A percentile compares a stretch with the other conserved stretches of the same genome.
Conservation (phyloP, 345 rosid genomes). For the Corchorus capsularis region DNA sequence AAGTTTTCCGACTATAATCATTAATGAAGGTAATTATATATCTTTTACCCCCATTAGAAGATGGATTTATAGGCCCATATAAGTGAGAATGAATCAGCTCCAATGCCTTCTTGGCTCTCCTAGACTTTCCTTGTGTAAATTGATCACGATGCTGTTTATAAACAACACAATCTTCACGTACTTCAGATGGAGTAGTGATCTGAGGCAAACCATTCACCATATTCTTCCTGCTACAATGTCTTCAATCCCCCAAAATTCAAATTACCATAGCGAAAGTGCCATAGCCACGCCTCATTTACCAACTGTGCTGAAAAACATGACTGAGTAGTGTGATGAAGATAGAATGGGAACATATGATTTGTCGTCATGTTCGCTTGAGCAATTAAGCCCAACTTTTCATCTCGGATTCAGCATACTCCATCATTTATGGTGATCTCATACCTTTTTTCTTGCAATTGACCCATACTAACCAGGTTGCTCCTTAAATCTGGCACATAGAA, state of each 20-base stretch:
- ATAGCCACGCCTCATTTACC: neutral
- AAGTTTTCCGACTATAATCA: neutral
- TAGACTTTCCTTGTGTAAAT: constrained; percentile 1
- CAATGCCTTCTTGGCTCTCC: neutral
- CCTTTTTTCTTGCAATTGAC: neutral
- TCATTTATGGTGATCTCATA: constrained; percentile 4
- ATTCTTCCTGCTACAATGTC: neutral
- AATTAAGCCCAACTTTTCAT: constrained; percentile 6
- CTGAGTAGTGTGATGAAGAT: neutral
- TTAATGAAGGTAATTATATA: neutral
- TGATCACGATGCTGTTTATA: neutral
- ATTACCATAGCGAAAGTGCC: constrained; percentile 11
- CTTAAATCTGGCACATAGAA: neutral
- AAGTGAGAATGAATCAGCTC: neutral
- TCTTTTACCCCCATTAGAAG: neutral
- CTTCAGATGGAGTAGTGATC: neutral
- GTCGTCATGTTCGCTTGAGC: constrained; percentile 12
- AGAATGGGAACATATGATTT: constrained; percentile 4
- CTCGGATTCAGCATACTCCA: neutral
- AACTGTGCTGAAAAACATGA: neutral
- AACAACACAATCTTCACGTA: constrained; percentile 11
- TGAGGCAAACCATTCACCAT: neutral
- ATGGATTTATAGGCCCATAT: neutral
- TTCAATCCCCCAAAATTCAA: constrained; percentile 1
- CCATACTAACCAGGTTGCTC: neutral